These are phyloP conservation scores for Neolentinus lepideus DNA, from an alignment of 1,284 basidiomycete species.

Conservation along the genomic window DNA sequence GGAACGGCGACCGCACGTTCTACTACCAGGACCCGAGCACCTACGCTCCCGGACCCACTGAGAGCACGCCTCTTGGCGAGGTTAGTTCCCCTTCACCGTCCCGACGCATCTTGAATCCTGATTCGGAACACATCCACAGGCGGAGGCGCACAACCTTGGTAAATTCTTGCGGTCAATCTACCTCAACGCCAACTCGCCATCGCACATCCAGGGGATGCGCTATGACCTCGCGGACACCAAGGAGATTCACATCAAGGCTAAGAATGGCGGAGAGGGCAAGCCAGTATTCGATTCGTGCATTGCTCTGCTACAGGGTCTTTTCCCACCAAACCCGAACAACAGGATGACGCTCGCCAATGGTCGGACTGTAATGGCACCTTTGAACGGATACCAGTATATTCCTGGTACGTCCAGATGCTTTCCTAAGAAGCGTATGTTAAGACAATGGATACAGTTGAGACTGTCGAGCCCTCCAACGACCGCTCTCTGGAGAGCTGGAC, in stretches of 20 bases:
- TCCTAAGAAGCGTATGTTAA: neutral
- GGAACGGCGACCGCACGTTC: conserved; percentile 76
- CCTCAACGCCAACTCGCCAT: conserved; percentile 53
- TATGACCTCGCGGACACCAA: conserved; percentile 62
- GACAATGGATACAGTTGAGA: conserved; percentile 45
- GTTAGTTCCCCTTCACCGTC: conserved; percentile 28
- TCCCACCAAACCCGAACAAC: conserved; percentile 65
- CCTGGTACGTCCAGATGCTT: conserved; percentile 37
- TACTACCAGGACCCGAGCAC: conserved; percentile 66
- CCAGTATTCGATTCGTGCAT: conserved; percentile 81
- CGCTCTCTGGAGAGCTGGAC: conserved; percentile 84
- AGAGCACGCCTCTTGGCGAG: conserved; percentile 80
- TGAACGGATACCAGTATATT: conserved; percentile 83
- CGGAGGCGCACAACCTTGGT: conserved; percentile 70
- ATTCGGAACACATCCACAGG: conserved; percentile 29
- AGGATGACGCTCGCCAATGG: conserved; percentile 75
- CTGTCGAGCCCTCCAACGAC: conserved; percentile 77
- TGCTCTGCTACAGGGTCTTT: conserved; percentile 72
- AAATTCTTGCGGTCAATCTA: conserved; percentile 61
- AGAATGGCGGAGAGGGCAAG: conserved; percentile 77
- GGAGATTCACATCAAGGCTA: conserved; percentile 69
- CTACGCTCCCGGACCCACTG: conserved; percentile 65
- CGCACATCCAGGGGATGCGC: conserved; percentile 61
- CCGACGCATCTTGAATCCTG: neutral
- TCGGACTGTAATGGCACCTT: conserved; percentile 61